Evolutionary conservation across 2,329 filamentous ascomycete genomes (phyloP), one percentile per base, ranked within the genome.

Genomic region (Simplicillium aogashimaense): DNA sequence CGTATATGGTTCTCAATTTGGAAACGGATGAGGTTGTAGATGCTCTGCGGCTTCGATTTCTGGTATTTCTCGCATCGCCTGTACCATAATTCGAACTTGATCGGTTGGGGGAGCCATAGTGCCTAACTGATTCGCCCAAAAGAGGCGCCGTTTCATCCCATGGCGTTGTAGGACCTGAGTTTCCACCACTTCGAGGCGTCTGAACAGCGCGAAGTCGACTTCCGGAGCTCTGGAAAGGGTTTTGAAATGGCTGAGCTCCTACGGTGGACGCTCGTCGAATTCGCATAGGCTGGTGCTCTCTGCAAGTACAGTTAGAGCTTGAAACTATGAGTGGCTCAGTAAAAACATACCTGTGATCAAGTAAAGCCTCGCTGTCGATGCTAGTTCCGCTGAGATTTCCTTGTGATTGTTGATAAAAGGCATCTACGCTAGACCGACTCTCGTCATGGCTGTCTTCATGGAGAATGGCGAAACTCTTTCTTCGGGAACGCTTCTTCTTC

Each of bases 281-380:
- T 38, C 83, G 75, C 63, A 86, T 72, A 46, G 64, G 62, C 36
- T 70, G 72, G 48, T 82, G 79, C 37, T 74, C 68, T 50, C 76
- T 79, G 20, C 20, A 25, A 25, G 43, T 35, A 46, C 1, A n/a
- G 8, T 15, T n/a, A 34, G 20, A 29, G 11, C 30, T 46, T 43
- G 35, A 10, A 37, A 25, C 4, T 12, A 10, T 42, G 37, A 56
- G 39, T 42, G 50, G 45, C 38, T 8, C 47, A 17, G 15, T 37
- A 18, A 14, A 10, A 36, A 47, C 64, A 45, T 64, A 84, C 79
- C 87, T 77, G 60, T 97, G 90, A 61, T 97, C 90, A 14, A 97
- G 67, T 49, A 97, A 66, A 7, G 78, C 81, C 56, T 94, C 83
- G 58, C 88, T 95, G 50, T 95, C 90, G 47, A 97, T 67, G 59